These are phyloP conservation scores for Alternaria burnsii DNA, from an alignment of 2,329 filamentous ascomycete genomes.

Conservation along the genomic window DNA sequence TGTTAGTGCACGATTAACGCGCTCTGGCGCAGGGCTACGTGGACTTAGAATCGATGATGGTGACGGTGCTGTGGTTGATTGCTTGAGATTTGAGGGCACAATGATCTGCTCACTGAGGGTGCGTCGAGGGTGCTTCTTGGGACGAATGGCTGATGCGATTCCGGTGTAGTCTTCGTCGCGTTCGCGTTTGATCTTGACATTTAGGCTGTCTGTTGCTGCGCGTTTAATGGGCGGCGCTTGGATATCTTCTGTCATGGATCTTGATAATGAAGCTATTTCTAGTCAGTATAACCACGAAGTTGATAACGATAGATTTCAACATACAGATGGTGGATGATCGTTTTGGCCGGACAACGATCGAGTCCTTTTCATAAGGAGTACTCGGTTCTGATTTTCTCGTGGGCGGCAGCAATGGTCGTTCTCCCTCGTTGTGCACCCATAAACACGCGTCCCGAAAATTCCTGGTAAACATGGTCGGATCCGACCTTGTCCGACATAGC, in stretches of 20 bases:
- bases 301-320: conserved; percentile 45
- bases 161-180: conserved; percentile 30
- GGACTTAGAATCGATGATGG: conserved; percentile 18
- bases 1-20: conserved; percentile 28
- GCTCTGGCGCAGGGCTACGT: conserved; percentile 29
- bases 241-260: conserved; percentile 13
- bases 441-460: conserved; percentile 39
- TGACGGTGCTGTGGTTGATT: conserved; percentile 7
- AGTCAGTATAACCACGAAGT: conserved; percentile 21
- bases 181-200: conserved; percentile 36
- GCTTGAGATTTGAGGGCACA: conserved; percentile 22
- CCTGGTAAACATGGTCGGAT: conserved; percentile 40
- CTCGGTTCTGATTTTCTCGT: conserved; percentile 30
- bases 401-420: conserved; percentile 27
- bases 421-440: conserved; percentile 39
- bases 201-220: conserved; percentile 28
- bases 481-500: conserved; percentile 32
- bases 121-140: conserved; percentile 30
- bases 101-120: conserved; percentile 32
- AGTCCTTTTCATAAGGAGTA: conserved; percentile 22
- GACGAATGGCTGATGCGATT: conserved; percentile 15
- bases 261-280: conserved; percentile 16
- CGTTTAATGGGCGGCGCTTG: conserved; percentile 25
- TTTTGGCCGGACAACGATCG: conserved; percentile 63
- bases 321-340: conserved; percentile 71